phyloP scores from a whole-genome alignment of 495 filamentous ascomycete species.

The Penicillium manginii region DNA sequence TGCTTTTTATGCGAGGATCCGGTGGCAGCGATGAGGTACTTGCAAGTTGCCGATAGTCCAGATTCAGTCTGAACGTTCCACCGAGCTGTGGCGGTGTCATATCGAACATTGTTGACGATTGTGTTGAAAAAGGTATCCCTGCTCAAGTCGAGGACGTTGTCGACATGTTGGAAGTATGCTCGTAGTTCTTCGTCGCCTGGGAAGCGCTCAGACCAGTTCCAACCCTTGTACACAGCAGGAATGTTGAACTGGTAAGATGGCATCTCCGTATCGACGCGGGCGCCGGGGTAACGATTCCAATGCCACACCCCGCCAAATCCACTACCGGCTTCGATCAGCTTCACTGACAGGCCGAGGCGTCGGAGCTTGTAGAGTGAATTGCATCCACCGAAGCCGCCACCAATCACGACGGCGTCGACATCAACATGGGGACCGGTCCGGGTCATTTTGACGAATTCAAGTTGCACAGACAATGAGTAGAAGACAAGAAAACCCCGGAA shows the following conservation, averaged over 20 bases:
- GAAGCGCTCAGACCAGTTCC: constrained; percentile 55
- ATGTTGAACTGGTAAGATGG: constrained; percentile 55
- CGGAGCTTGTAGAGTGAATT: constrained; percentile 44
- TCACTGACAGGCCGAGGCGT: constrained; percentile 41
- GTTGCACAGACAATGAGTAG: not conserved
- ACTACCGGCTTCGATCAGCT: constrained; percentile 50
- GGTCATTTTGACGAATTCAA: constrained; percentile 14
- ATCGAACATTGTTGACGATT: constrained; percentile 48
- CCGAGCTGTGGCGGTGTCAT: constrained; percentile 38
- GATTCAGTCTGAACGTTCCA: constrained; percentile 26
- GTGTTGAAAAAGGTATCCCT: constrained; percentile 57
- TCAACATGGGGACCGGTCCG: constrained; percentile 26
- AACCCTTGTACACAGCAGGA: constrained; percentile 54
- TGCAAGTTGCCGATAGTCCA: constrained; percentile 17
- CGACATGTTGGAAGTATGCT: constrained; percentile 59
- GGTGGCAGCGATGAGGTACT: constrained; percentile 32
- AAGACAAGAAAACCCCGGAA: not conserved
- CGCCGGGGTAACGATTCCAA: constrained; percentile 56
- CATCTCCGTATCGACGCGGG: constrained; percentile 52
- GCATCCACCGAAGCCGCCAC: constrained; percentile 42
- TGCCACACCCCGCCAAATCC: constrained; percentile 58
- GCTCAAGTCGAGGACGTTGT: constrained; percentile 51
- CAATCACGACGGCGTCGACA: constrained; percentile 39
- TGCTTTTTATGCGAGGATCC: constrained; percentile 28
- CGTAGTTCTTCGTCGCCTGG: constrained; percentile 53